Evolutionary conservation across 2,329 filamentous ascomycete genomes (phyloP).

Genomic region (Macroventuria anomochaeta): DNA sequence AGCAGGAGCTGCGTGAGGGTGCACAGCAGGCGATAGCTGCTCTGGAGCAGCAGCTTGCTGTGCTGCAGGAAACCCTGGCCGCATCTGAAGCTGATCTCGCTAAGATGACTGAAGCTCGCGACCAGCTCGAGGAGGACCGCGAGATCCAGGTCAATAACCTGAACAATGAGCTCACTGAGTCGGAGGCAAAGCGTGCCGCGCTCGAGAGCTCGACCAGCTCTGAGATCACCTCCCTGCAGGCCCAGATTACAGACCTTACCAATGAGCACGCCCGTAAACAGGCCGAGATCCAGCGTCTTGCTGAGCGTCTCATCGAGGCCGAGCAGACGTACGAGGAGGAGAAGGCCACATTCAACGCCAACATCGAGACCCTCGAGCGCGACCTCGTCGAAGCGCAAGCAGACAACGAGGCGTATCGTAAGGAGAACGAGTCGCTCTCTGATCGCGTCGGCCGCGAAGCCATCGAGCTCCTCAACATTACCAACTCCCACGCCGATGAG

Average conservation of each 20-base stretch:
- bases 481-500: constrained; percentile 35
- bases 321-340: constrained; percentile 36
- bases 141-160: constrained; percentile 46
- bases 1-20: constrained; percentile 48
- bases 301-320: constrained; percentile 34
- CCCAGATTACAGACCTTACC: constrained; percentile 51
- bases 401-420: constrained; percentile 36
- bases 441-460: constrained; percentile 39
- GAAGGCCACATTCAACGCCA: constrained; percentile 32
- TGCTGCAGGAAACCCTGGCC: constrained; percentile 44
- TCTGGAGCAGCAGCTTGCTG: constrained; percentile 42
- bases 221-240: constrained; percentile 40
- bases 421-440: constrained; percentile 38
- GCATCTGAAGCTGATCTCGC: constrained; percentile 30
- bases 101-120: constrained; percentile 38
- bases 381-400: constrained; percentile 27
- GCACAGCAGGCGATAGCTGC: constrained; percentile 47
- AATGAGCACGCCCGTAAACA: constrained; percentile 50
- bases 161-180: constrained; percentile 42
- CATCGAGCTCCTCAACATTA: constrained; percentile 40
- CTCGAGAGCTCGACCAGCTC: constrained; percentile 42
- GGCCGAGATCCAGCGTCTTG: constrained; percentile 47
- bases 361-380: constrained; percentile 30
- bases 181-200: constrained; percentile 39
- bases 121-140: constrained; percentile 41